phyloP scores from a whole-genome alignment of 345 rosid genomes.

The Hibiscus trionum region DNA sequence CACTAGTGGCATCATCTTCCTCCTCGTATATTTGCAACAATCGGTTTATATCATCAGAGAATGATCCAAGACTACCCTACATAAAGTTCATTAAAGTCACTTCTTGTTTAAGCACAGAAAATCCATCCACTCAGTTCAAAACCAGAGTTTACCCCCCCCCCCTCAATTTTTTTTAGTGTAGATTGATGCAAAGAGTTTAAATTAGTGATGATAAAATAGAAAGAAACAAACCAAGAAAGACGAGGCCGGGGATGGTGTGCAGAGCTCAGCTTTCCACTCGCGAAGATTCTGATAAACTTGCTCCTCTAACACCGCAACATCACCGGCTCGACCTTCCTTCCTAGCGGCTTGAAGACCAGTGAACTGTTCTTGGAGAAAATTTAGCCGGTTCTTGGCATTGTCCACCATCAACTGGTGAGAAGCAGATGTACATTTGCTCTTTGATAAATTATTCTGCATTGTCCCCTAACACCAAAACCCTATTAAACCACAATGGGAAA shows the following conservation, averaged over 20 bases:
- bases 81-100: slow-evolving; percentile 14
- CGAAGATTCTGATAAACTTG: slow-evolving; percentile 56
- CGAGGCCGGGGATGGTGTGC: slow-evolving; percentile 52
- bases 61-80: slow-evolving; percentile 60
- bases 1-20: slow-evolving; percentile 81
- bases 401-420: slow-evolving; percentile 49
- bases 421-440: slow-evolving; percentile 40
- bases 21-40: slow-evolving; percentile 47
- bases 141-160: not conserved
- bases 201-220: not conserved
- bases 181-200: not conserved
- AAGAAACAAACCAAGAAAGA: slow-evolving; percentile 47
- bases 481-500: not conserved
- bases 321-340: slow-evolving; percentile 43
- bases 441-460: slow-evolving; percentile 37
- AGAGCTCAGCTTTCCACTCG: slow-evolving; percentile 73
- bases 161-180: not conserved
- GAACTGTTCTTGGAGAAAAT: slow-evolving; percentile 53
- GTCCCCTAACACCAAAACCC: slow-evolving; percentile 3
- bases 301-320: slow-evolving; percentile 52
- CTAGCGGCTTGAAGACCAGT: slow-evolving; percentile 53
- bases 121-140: not conserved
- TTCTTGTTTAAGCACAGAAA: slow-evolving; percentile 1
- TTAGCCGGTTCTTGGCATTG: slow-evolving; percentile 47
- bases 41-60: slow-evolving; percentile 52